Base-by-base conservation (phyloP, 225 moss, liverwort and hornwort genomes). In the Anthoceros angustus region DNA sequence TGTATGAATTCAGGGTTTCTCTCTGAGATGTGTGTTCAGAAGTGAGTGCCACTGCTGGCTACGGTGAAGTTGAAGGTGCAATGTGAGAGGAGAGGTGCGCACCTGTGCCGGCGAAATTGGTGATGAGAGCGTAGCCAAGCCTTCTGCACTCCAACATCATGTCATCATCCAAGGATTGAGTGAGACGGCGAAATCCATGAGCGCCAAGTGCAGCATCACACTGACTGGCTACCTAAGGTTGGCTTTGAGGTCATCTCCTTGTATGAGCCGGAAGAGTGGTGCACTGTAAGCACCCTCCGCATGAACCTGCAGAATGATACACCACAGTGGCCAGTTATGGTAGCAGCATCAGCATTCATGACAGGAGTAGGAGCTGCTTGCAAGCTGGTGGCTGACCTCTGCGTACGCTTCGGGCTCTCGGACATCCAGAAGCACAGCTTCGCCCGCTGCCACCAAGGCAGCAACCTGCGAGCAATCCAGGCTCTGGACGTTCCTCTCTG, bases 91-190 rank as follows among this genome's bases (percentile, higher is more conserved):
- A 1, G 32, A 32, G 32, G 2, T 32, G 43, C 66, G 42, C 66
- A 80, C 79, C 79, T 25, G 90, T 90, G 25, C 93, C 93, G 43
- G 73, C 70, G 62, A 90, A 93, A 46, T 93, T 82, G 0, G 90
- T 93, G 41, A 93, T 71, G 10, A 90, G 70, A 15, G 93, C 93
- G 40, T 87, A 86, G 8, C 93, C 93, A 38, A 93, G 38, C 20
- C 93, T 78, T 45, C 90, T 80, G 40, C 46, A 68, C 21, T 63
- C 25, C 40, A 65, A 39, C 40, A 65, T 16, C 40, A 46, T 43
- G 41, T 25, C 20, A 18, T 15, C 8, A 21, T 16, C 23, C n/a
- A 25, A 42, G 45, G n/a, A 25, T 10, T 24, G 50, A 23, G 11
- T 23, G 11, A 25, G 20, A 55, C 4, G 25, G 10, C 0, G 32